These are phyloP conservation scores for Penicillium lagena DNA, from an alignment of 495 filamentous ascomycete species.

Conservation along the genomic window DNA sequence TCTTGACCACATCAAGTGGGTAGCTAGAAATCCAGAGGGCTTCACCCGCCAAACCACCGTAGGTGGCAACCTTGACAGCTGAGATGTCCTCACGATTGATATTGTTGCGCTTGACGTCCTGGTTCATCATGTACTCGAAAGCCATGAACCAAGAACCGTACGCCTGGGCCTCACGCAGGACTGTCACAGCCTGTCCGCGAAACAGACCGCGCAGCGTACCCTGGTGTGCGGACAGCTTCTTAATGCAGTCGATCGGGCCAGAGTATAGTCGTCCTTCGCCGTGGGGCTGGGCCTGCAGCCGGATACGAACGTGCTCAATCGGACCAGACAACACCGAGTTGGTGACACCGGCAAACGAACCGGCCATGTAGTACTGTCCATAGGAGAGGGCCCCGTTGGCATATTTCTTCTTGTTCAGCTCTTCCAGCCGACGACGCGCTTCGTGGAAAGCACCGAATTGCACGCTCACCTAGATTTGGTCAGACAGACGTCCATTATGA, in stretches of 20 bases:
- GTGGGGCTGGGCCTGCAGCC: slow-evolving; percentile 96
- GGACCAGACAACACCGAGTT: slow-evolving; percentile 85
- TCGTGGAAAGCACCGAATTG: slow-evolving; percentile 98
- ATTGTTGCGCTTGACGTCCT: slow-evolving; percentile 69
- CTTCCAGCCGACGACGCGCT: slow-evolving; percentile 78
- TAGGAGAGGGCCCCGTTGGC: slow-evolving; percentile 56
- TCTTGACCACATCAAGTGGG: slow-evolving; percentile 96
- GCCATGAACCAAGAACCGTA: slow-evolving; percentile 94
- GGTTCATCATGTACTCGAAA: slow-evolving; percentile 95
- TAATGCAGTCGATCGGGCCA: slow-evolving; percentile 85
- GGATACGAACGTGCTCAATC: slow-evolving; percentile 96
- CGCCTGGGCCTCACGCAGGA: slow-evolving; percentile 84
- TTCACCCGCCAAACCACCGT: slow-evolving; percentile 91
- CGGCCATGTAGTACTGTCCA: slow-evolving; percentile 80
- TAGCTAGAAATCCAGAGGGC: slow-evolving; percentile 89
- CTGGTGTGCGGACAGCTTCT: slow-evolving; percentile 63
- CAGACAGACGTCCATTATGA: neutral
- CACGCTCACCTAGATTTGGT: slow-evolving; percentile 60
- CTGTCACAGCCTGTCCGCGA: slow-evolving; percentile 78
- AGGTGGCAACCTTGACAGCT: slow-evolving; percentile 78
- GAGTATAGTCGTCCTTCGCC: slow-evolving; percentile 68
- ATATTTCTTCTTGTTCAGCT: slow-evolving; percentile 54
- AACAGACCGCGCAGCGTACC: slow-evolving; percentile 70
- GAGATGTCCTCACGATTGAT: slow-evolving; percentile 70
- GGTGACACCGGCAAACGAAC: slow-evolving; percentile 86